Base-by-base conservation (phyloP, 495 filamentous ascomycete genomes). In the Penicillium malachiteum region DNA sequence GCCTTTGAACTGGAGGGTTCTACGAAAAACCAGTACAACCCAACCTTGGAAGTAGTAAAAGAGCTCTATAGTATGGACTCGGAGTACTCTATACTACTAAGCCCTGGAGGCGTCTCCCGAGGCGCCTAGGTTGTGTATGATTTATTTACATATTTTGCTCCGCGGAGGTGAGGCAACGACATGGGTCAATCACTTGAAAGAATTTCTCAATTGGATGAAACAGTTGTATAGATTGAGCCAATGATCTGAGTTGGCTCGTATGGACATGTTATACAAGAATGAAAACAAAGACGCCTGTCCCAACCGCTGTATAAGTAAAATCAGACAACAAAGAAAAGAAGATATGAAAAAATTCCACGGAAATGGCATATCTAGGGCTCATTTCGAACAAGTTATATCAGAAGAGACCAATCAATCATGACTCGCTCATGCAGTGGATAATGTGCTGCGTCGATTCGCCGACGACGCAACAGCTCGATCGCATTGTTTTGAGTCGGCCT, bases 211-310 rank as follows among this genome's bases (percentile, higher is more conserved):
- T 26, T 26, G 21, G 21, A 26, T 26, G 21, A 26, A 26, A 26
- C 21, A 26, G 21, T 26, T 26, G 21, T 26, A 26, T 26, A 26
- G 21, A 26, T 26, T 26, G 21, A 26, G 21, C 21, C 21, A 26
- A 26, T 4, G 4, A 2, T 26, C 21, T 26, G 21, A 17, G 32
- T 31, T 44, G 53, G 26, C 51, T 44, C 49, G 37, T 62, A 56
- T 65, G 54, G 35, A 52, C 52, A 50, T 48, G 62, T 68, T 68
- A 52, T 68, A 68, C 65, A 68, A 65, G 43, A 46, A 46, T 18
- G 17, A 62, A 42, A 46, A 13, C 35, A 56, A 53, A 42, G 63
- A 65, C 62, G 62, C 65, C 65, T 47, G 16, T 46, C 58, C 60
- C 54, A 60, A 55, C 62, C 65, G 59, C 59, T 61, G 39, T 67